Base-by-base conservation (phyloP, 23 red algal species). In the Agarophyton chilense region DNA sequence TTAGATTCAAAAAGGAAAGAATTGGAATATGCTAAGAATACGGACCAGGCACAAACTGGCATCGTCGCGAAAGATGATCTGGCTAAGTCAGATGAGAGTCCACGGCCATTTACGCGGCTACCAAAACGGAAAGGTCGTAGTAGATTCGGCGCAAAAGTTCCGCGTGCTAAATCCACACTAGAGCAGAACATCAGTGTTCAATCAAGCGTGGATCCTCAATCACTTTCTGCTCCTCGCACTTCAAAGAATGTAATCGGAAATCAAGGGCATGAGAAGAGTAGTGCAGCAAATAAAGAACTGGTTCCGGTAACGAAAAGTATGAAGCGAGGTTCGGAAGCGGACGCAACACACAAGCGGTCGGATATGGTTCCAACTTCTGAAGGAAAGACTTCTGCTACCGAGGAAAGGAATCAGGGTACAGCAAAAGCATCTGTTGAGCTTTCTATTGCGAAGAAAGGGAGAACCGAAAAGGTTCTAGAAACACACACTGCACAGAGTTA, bases 81-180 rank as follows among this genome's bases (percentile, higher is more conserved):
- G 4, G 0, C 68, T 10, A 39, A 22, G 24, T 33, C 43, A 26
- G 34, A 74, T 38, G 68, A 74, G 41, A 74, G 36, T 21, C 41
- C 68, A 47, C 45, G 41, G n/a, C 38, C 38, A 2, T 74, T 74
- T 49, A 74, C 68, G 2, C 40, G 68, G 21, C 11, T 74, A 31
- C 40, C 68, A 16, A 74, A 74, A 49, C n/a, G 68, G 29, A 74
- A 49, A 47, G 68, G 68, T 25, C 68, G 68, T 12, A 74, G 40
- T 49, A 74, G 68, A 38, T 46, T 49, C 17, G 68, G 41, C 5
- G 43, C 68, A 43, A 74, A 49, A 49, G n/a, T 13, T 74, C 68
- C 68, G 24, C 33, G 19, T 46, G 41, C 38, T 46, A 47, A 74
- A 47, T 6, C 21, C 4, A 12, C 68, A 29, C 4, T 0, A 21